Percentiles rank a stretch among this genome's conserved stretches.
Evolutionary conservation across 495 filamentous ascomycete species (phyloP).

Genomic region (Penicillium angulare): DNA sequence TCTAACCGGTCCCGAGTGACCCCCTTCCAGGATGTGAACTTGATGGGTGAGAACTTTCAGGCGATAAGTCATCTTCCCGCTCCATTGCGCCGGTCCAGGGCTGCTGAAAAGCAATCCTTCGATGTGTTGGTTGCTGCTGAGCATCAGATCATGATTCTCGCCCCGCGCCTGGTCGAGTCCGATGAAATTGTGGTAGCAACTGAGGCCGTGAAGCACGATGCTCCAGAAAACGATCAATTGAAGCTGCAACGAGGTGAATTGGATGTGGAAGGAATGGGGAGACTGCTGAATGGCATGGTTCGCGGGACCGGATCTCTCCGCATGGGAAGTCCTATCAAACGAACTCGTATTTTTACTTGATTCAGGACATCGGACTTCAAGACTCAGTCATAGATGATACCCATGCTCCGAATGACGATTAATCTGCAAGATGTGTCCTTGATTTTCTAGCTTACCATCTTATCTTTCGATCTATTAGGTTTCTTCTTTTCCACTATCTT

Average conservation of each 20-base stretch:
- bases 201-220: slow-evolving; percentile 17
- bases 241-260: slow-evolving; percentile 46
- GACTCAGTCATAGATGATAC: slow-evolving; percentile 31
- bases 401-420: slow-evolving; percentile 19
- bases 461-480: background rate
- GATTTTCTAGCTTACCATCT: slow-evolving; percentile 7
- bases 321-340: slow-evolving; percentile 42
- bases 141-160: slow-evolving; percentile 59
- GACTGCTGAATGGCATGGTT: slow-evolving; percentile 48
- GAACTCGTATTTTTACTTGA: slow-evolving; percentile 41
- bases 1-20: slow-evolving; percentile 47
- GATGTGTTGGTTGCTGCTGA: slow-evolving; percentile 67
- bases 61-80: slow-evolving; percentile 55
- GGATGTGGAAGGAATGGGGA: slow-evolving; percentile 53
- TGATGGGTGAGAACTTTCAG: slow-evolving; percentile 66
- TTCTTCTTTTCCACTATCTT: slow-evolving; percentile 14
- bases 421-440: slow-evolving; percentile 3
- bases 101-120: slow-evolving; percentile 44
- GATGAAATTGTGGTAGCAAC: slow-evolving; percentile 9
- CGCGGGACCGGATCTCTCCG: slow-evolving; percentile 28
- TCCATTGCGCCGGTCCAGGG: slow-evolving; percentile 27
- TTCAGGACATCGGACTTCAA: slow-evolving; percentile 12
- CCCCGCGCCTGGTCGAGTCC: slow-evolving; percentile 37
- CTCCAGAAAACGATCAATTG: slow-evolving; percentile 38
- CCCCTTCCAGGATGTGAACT: slow-evolving; percentile 47